phyloP scores from a whole-genome alignment of 2,329 filamentous ascomycete genomes.

The Aureobasidium lini region DNA sequence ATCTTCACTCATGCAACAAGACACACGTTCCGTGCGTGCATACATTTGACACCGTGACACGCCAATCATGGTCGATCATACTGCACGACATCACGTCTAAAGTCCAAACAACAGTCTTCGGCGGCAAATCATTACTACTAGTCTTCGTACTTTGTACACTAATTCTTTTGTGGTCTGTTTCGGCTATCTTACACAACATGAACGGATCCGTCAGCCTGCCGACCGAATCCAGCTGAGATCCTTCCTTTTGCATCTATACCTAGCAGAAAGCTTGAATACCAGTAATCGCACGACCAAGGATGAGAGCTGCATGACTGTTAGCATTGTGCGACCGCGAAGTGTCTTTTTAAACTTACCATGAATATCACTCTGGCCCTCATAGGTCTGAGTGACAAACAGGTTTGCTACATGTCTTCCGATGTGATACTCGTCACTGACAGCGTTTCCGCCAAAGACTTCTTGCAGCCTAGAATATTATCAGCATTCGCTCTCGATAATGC shows the following conservation, averaged over 20 bases:
- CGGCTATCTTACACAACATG: conserved; percentile 9
- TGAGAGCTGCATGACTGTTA: conserved; percentile 35
- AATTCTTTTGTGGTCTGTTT: not conserved
- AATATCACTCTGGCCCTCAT: conserved; percentile 97
- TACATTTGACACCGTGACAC: not conserved
- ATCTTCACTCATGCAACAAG: not conserved
- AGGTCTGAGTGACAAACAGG: conserved; percentile 93
- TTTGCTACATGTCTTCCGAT: conserved; percentile 95
- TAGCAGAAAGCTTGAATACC: conserved; percentile 66
- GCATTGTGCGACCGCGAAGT: not conserved
- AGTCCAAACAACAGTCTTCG: not conserved
- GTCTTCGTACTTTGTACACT: not conserved
- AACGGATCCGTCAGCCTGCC: not conserved
- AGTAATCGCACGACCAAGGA: conserved; percentile 45
- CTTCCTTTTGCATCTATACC: not conserved
- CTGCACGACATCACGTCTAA: not conserved
- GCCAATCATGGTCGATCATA: not conserved
- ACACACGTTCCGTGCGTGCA: not conserved
- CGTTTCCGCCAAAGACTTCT: conserved; percentile 95
- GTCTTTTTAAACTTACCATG: conserved; percentile 60
- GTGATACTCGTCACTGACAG: conserved; percentile 93
- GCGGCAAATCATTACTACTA: not conserved
- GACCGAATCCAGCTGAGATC: not conserved
- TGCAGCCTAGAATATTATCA: conserved; percentile 54
- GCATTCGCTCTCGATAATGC: not conserved